Base-by-base conservation (phyloP, 768 basidiomycete genomes). In the Mycena olivaceomarginata region DNA sequence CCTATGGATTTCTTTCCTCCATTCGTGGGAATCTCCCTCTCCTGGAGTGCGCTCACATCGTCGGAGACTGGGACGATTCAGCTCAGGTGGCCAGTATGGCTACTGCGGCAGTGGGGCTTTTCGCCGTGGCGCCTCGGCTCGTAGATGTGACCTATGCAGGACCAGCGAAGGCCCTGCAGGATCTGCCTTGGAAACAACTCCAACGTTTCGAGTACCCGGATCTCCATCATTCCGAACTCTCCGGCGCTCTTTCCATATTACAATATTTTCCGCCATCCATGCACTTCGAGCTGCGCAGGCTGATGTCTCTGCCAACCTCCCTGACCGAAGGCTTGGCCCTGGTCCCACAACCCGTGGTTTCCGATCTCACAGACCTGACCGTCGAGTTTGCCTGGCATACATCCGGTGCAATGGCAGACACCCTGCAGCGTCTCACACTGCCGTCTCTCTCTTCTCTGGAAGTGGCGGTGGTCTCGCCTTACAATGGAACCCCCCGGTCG, bases 191-290 rank as follows among this genome's bases (percentile, higher is more conserved):
- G 75, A 56, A 16, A 8, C 75, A 76, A 25, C 37, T 76, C 40
- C 56, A 57, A 15, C 69, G 75, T 1, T 76, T 76, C 64, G 75
- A 76, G 64, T 76, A 70, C 40, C 41, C 70, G 31, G 75, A 76
- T 53, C 40, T 76, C 9, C 53, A 41, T 25, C 18, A 31, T 22
- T 39, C 18, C 18, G 75, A 76, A 25, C 63, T 76, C 75, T 43
- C 68, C 56, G 69, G 45, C 51, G 69, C 69, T 10, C 69, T 76
- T 11, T 70, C 68, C 1, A 53, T 59, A 10, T 25, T 67, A 40
- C 62, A 46, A 31, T 60, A 67, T 22, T 71, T 31, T 39, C 69
- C 75, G 11, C 69, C 75, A 20, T 64, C 56, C 51, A 22, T 76
- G 41, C 63, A 66, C 31, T 76, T 76, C 69, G 75, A 71, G 60